Evolutionary conservation across 768 basidiomycete genomes (phyloP).

Genomic region (Stropharia rugosoannulata): DNA sequence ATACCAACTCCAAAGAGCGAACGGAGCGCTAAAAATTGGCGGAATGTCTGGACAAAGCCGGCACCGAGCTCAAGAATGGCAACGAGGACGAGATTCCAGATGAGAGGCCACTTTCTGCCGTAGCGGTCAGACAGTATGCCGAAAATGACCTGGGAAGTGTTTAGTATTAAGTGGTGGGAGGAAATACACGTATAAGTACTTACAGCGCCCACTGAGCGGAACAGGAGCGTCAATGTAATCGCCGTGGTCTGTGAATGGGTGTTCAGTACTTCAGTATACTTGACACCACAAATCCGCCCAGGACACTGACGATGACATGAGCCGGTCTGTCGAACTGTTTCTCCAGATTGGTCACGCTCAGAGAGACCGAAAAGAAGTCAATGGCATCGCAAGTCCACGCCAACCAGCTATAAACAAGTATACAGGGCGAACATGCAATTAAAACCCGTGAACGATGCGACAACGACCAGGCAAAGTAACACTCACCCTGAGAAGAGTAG

Average conservation of each 20-base stretch:
- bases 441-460: not conserved
- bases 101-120: conserved; percentile 93
- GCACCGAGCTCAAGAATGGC: conserved; percentile 73
- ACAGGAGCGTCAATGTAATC: conserved; percentile 91
- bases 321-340: conserved; percentile 45
- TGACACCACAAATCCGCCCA: not conserved
- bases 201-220: conserved; percentile 78
- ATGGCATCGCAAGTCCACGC: conserved; percentile 88
- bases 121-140: conserved; percentile 86
- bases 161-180: not conserved
- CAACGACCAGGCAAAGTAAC: conserved; percentile 18
- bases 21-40: conserved; percentile 78
- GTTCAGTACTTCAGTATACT: not conserved
- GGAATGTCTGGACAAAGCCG: conserved; percentile 77
- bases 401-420: conserved; percentile 54
- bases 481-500: conserved; percentile 64
- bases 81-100: conserved; percentile 72
- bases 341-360: conserved; percentile 48
- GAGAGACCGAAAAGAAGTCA: conserved; percentile 81
- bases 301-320: conserved; percentile 36
- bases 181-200: conserved; percentile 1
- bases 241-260: conserved; percentile 53
- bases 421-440: not conserved
- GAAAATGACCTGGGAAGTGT: conserved; percentile 54
- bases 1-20: conserved; percentile 85